A percentile compares a stretch with the other conserved stretches of the same genome.
These are phyloP conservation scores for Emergomyces orientalis DNA, from an alignment of 2,329 filamentous ascomycete genomes.

Conservation along the genomic window DNA sequence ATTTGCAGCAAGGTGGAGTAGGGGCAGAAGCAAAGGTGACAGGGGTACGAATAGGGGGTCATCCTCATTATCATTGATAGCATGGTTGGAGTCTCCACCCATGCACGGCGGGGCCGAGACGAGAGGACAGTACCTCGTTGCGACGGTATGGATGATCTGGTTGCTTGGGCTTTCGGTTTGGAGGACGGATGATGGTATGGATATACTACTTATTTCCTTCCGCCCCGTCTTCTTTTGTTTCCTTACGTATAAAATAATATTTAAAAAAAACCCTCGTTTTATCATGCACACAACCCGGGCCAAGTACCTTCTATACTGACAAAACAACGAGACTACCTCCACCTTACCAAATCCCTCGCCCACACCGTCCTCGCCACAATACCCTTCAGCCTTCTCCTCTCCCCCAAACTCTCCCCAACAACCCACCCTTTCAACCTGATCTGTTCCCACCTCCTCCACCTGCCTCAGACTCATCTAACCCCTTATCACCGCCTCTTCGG, in stretches of 20 bases:
- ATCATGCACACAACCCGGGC: neutral
- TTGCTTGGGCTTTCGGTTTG: slow-evolving; percentile 42
- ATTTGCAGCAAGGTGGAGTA: slow-evolving; percentile 5
- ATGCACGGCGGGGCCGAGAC: slow-evolving; percentile 39
- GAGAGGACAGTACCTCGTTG: slow-evolving; percentile 43
- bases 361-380: slow-evolving; percentile 52
- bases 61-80: slow-evolving; percentile 11
- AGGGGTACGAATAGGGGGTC: slow-evolving; percentile 9
- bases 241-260: neutral
- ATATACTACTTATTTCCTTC: neutral
- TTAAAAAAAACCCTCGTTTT: neutral
- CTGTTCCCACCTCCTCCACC: slow-evolving; percentile 44
- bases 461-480: slow-evolving; percentile 50
- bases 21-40: neutral
- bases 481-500: slow-evolving; percentile 50
- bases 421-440: slow-evolving; percentile 44
- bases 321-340: slow-evolving; percentile 47
- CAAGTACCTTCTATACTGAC: neutral
- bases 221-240: neutral
- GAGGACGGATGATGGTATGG: slow-evolving; percentile 47
- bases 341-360: slow-evolving; percentile 54
- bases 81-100: slow-evolving; percentile 41
- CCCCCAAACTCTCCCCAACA: slow-evolving; percentile 35
- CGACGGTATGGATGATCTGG: slow-evolving; percentile 44
- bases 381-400: slow-evolving; percentile 51